Percentiles rank a stretch among this genome's conserved stretches.
phyloP scores from a whole-genome alignment of 768 basidiomycete genomes.

The Calocera viscosa region DNA sequence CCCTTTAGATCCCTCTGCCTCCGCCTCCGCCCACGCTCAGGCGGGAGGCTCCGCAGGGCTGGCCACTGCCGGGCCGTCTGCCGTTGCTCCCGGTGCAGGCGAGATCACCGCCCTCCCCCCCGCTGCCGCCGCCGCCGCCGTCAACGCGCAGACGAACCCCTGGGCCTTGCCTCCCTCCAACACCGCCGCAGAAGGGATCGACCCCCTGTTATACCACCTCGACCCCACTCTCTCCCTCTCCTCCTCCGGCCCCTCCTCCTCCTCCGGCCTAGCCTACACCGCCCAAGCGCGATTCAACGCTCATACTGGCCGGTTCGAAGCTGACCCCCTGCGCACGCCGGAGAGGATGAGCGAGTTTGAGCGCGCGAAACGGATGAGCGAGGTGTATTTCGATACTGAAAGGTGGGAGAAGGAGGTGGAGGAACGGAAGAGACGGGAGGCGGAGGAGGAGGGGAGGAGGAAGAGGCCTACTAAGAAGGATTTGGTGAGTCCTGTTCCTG shows the following conservation, averaged over 20 bases:
- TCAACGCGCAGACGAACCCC: constrained; percentile 28
- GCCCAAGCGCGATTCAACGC: constrained; percentile 39
- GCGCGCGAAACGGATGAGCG: constrained; percentile 72
- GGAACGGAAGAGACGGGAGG: constrained; percentile 31
- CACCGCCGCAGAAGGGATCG: constrained; percentile 45
- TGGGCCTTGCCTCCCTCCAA: constrained; percentile 41
- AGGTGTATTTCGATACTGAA: constrained; percentile 76
- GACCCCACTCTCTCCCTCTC: constrained; percentile 51
- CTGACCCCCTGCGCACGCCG: constrained; percentile 47
- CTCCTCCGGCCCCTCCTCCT: constrained; percentile 25
- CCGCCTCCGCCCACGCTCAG: constrained; percentile 20
- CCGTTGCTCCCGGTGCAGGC: too few species aligned
- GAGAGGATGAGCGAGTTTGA: constrained; percentile 55
- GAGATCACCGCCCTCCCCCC: too few species aligned
- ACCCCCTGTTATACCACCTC: constrained; percentile 66
- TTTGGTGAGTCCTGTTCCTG: constrained; percentile 40
- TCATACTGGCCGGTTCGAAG: constrained; percentile 64
- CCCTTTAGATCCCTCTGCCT: constrained; percentile 36
- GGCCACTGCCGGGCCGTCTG: too few species aligned
- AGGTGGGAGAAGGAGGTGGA: constrained; percentile 65
- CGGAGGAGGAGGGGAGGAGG: constrained; percentile 53
- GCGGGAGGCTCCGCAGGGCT: constrained; percentile 11
- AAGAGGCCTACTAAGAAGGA: constrained; percentile 75
- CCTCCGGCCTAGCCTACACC: too few species aligned
- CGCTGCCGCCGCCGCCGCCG: too few species aligned